phyloP scores from a whole-genome alignment of 768 basidiomycete species.

The Kwoniella heveanensis region DNA sequence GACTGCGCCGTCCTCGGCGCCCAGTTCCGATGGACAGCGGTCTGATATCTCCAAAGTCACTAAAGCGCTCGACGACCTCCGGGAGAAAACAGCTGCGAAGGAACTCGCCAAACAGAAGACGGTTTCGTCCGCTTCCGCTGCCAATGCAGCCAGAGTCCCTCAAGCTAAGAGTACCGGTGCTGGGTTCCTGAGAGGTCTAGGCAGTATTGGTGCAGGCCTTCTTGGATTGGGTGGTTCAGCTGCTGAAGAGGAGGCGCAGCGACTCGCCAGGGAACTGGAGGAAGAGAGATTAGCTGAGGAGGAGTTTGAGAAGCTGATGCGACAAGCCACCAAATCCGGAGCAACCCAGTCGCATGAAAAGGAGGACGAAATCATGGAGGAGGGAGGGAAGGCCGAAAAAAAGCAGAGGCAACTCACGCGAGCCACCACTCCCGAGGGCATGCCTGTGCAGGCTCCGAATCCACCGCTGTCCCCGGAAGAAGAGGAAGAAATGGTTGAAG shows the following conservation, averaged over 20 bases:
- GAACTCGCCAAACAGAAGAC: constrained; percentile 34
- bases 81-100: constrained; percentile 38
- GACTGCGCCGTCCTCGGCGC: not conserved
- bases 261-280: constrained; percentile 35
- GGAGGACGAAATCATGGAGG: constrained; percentile 12
- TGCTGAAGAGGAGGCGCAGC: constrained; percentile 36
- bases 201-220: constrained; percentile 34
- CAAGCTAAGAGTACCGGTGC: constrained; percentile 31
- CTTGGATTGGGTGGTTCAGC: constrained; percentile 31
- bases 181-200: constrained; percentile 46
- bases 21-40: constrained; percentile 10
- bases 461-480: constrained; percentile 22
- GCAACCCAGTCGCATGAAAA: constrained; percentile 15
- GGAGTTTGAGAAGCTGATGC: constrained; percentile 38
- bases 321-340: constrained; percentile 17
- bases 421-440: constrained; percentile 11
- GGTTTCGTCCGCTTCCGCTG: constrained; percentile 20
- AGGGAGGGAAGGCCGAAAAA: not conserved
- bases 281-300: constrained; percentile 33
- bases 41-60: constrained; percentile 43
- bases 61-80: constrained; percentile 42
- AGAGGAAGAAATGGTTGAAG: constrained; percentile 28
- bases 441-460: constrained; percentile 2
- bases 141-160: constrained; percentile 12
- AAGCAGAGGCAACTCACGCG: not conserved